Evolutionary conservation across 345 rosid species (phyloP).

Genomic region (Salix brachista): DNA sequence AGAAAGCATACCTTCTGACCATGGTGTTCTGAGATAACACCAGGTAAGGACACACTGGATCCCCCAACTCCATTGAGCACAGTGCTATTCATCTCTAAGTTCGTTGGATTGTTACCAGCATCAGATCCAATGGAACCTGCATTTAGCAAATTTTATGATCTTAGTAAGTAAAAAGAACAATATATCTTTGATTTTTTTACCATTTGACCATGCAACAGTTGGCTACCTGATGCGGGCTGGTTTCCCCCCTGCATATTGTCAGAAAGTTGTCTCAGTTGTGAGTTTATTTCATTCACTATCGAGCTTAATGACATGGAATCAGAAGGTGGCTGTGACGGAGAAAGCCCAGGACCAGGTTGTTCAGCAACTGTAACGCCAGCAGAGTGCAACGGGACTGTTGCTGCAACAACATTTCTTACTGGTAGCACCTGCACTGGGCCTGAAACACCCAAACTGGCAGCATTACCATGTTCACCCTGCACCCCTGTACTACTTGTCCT

Average conservation of each 20-base stretch:
- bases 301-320: constrained; percentile 38
- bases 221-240: constrained; percentile 47
- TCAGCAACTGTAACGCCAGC: constrained; percentile 27
- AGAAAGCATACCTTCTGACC: constrained; percentile 43
- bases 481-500: constrained; percentile 42
- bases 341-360: constrained; percentile 27
- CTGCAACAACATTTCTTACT: constrained; percentile 43
- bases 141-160: background rate
- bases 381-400: constrained; percentile 45
- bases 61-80: constrained; percentile 31
- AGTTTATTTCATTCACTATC: constrained; percentile 39
- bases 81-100: constrained; percentile 4
- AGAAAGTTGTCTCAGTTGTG: constrained; percentile 41
- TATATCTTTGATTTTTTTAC: background rate
- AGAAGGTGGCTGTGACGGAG: constrained; percentile 34
- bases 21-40: constrained; percentile 25
- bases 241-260: constrained; percentile 44
- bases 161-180: background rate
- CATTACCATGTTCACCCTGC: constrained; percentile 47
- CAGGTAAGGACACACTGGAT: constrained; percentile 23
- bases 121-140: background rate
- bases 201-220: background rate
- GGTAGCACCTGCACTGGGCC: constrained; percentile 37
- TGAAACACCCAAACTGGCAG: constrained; percentile 34
- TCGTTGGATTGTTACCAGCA: background rate